Evolutionary conservation across 768 basidiomycete genomes (phyloP).

Genomic region (Lyophyllum decastes): DNA sequence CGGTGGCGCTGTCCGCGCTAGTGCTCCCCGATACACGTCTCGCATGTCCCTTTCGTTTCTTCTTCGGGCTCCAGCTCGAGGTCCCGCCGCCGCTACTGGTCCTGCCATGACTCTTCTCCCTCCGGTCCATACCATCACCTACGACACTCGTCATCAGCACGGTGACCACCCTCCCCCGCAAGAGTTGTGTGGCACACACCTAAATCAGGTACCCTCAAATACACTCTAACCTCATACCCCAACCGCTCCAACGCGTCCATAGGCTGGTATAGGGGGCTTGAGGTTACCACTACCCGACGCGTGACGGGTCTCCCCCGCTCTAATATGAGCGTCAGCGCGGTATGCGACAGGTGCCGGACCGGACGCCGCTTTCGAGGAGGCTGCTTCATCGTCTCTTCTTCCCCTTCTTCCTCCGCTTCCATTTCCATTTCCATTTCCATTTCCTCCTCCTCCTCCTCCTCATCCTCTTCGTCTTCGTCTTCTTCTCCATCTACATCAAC

Average conservation of each 20-base stretch:
- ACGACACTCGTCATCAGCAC: neutral
- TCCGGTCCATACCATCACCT: conserved; percentile 61
- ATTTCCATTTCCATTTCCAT: neutral
- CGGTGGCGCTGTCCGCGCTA: conserved; percentile 23
- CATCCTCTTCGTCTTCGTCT: neutral
- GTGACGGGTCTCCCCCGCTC: conserved; percentile 80
- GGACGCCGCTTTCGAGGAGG: conserved; percentile 14
- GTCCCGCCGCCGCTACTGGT: conserved; percentile 26
- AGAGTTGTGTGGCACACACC: conserved; percentile 31
- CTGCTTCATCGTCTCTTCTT: neutral
- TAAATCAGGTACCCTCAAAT: conserved; percentile 68
- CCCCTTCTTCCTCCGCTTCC: neutral
- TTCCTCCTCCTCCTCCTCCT: neutral
- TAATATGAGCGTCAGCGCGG: conserved; percentile 73
- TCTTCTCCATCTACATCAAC: neutral
- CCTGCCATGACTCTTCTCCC: conserved; percentile 31
- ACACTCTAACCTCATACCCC: conserved; percentile 75
- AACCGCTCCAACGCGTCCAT: conserved; percentile 72
- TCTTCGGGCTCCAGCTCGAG: conserved; percentile 9
- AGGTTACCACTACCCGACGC: conserved; percentile 77
- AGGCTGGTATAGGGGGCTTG: conserved; percentile 82
- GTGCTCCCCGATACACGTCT: conserved; percentile 31
- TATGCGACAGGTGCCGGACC: conserved; percentile 65
- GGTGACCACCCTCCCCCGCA: neutral
- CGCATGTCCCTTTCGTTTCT: conserved; percentile 26